phyloP scores from a whole-genome alignment of 768 basidiomycete species.

The Zangia roseola region DNA sequence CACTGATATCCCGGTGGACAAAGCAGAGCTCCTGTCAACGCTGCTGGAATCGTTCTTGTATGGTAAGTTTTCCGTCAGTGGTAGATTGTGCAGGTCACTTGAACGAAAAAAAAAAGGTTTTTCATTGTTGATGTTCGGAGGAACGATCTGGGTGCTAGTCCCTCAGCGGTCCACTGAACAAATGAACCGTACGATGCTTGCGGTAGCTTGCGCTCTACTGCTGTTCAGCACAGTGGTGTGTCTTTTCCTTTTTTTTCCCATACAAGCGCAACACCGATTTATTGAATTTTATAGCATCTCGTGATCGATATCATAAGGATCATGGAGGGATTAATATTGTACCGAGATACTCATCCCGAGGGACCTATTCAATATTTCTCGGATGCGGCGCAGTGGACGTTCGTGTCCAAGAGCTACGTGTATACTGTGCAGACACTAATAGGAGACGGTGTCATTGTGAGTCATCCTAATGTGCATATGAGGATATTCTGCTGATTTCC shows the following conservation, averaged over 20 bases:
- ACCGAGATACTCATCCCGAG: conserved; percentile 17
- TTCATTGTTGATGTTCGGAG: conserved; percentile 30
- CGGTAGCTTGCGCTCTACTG: conserved; percentile 20
- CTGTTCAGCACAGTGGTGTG: conserved; percentile 24
- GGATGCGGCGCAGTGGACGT: conserved; percentile 18
- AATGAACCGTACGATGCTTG: conserved; percentile 15
- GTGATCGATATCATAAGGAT: conserved; percentile 15
- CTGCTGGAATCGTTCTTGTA: conserved; percentile 3
- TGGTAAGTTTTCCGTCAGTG: background rate
- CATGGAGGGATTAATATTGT: conserved; percentile 18
- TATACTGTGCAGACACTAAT: conserved; percentile 20
- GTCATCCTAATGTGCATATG: background rate
- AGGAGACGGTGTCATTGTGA: conserved; percentile 24
- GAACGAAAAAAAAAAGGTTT: conserved; percentile 17
- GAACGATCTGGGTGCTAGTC: conserved; percentile 22
- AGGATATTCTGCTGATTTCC: background rate
- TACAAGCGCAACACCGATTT: background rate
- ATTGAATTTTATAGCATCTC: conserved; percentile 11
- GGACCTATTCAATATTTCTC: conserved; percentile 26
- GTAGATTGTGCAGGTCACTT: background rate
- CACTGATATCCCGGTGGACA: conserved; percentile 1
- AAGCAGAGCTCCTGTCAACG: conserved; percentile 1
- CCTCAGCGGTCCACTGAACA: background rate
- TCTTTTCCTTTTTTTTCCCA: background rate
- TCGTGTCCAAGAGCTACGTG: conserved; percentile 22